phyloP scores from a whole-genome alignment of 768 basidiomycete genomes.

The Zangia roseola region DNA sequence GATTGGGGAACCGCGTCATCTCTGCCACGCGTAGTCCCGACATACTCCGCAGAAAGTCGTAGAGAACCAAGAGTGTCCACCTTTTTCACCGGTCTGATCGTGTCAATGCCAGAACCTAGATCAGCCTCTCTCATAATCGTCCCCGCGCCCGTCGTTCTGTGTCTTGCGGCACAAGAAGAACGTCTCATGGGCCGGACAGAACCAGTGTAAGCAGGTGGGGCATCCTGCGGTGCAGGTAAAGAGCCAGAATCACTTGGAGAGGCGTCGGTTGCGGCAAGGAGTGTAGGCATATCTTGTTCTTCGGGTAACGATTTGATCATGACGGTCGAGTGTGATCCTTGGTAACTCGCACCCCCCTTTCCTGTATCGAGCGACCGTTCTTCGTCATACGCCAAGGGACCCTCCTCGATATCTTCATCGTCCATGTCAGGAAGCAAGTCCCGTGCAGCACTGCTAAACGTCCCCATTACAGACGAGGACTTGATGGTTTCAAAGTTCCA shows the following conservation, averaged over 20 bases:
- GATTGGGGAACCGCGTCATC: conserved; percentile 47
- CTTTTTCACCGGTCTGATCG: conserved; percentile 91
- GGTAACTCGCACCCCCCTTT: conserved; percentile 46
- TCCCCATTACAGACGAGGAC: conserved; percentile 71
- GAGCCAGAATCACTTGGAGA: conserved; percentile 41
- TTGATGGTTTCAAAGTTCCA: conserved; percentile 95
- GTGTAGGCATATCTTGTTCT: conserved; percentile 43
- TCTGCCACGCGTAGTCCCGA: conserved; percentile 63
- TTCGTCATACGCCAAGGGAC: conserved; percentile 38
- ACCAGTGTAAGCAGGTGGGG: conserved; percentile 73
- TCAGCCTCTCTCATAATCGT: conserved; percentile 80
- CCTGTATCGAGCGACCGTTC: conserved; percentile 60
- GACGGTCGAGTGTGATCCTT: conserved; percentile 70
- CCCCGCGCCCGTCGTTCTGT: conserved; percentile 58
- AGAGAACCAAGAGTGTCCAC: conserved; percentile 79
- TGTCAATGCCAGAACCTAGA: conserved; percentile 84
- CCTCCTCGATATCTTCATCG: conserved; percentile 49
- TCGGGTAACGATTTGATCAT: conserved; percentile 50
- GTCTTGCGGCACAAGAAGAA: conserved; percentile 78
- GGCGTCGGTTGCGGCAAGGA: conserved; percentile 35
- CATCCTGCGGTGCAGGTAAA: conserved; percentile 48
- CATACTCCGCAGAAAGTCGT: conserved; percentile 74
- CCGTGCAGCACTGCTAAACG: conserved; percentile 69
- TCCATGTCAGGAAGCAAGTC: conserved; percentile 65
- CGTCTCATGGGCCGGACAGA: conserved; percentile 63